A percentile compares a stretch with the other conserved stretches of the same genome.
Conservation (phyloP, 495 filamentous ascomycete species). For the Penicillium egyptiacum region DNA sequence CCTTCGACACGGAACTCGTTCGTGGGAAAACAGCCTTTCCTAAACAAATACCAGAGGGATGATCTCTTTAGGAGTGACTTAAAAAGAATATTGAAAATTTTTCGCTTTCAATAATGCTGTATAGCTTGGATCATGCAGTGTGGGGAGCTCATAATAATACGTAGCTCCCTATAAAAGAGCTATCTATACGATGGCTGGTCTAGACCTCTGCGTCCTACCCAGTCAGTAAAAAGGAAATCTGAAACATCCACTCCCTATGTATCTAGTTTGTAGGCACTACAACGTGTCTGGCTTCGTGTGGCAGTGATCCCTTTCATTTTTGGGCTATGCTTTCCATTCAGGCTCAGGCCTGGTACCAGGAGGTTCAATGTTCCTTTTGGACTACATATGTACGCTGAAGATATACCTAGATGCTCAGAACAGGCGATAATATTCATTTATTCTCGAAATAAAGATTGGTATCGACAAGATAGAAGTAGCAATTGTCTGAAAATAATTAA, state of each 20-base stretch:
- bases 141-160: neutral
- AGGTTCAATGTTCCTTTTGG: neutral
- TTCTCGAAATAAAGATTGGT: neutral
- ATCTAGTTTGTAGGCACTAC: neutral
- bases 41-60: neutral
- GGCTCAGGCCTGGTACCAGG: neutral
- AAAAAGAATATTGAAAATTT: neutral
- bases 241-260: too few relatives aligned
- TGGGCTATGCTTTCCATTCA: neutral
- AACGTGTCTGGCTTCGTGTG: neutral
- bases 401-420: neutral
- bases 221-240: too few relatives aligned
- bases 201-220: neutral
- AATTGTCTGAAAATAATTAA: slow-evolving; percentile 7
- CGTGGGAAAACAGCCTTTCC: too few relatives aligned
- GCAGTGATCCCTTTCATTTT: too few relatives aligned
- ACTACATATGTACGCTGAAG: neutral
- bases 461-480: neutral
- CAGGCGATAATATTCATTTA: neutral
- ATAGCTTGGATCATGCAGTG: neutral
- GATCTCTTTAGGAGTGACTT: neutral
- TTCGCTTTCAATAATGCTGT: neutral
- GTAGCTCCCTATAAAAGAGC: neutral
- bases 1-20: too few relatives aligned
- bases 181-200: neutral